Evolutionary conservation across 164 flowering plant species (phyloP).

Genomic region (Magnolia kwangsiensis): DNA sequence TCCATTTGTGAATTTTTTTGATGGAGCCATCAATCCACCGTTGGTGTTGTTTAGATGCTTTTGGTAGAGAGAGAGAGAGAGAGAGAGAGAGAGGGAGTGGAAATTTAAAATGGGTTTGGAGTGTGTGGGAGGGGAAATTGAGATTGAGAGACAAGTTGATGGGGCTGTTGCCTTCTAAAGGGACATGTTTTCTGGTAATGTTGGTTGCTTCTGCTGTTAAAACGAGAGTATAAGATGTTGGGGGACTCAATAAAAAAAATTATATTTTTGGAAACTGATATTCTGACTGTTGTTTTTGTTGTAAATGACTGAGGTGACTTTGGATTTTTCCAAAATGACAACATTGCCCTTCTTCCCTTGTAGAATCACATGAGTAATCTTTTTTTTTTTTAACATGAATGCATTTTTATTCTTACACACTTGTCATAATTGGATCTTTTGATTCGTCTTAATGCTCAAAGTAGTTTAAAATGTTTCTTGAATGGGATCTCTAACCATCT

Average conservation of each 20-base stretch:
- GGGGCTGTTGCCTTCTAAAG: constrained; percentile 16
- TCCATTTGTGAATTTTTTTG: constrained; percentile 17
- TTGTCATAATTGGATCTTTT: too few species aligned
- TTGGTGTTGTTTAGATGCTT: not conserved
- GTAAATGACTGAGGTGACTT: constrained; percentile 15
- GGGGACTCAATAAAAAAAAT: not conserved
- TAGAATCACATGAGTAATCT: not conserved
- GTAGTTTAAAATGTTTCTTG: too few species aligned
- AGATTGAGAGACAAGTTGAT: constrained; percentile 18
- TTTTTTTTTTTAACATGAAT: too few species aligned
- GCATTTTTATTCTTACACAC: too few species aligned
- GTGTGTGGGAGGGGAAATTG: not conserved
- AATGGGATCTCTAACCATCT: too few species aligned
- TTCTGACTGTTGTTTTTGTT: constrained; percentile 11
- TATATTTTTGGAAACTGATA: constrained; percentile 22
- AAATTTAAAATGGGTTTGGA: not conserved
- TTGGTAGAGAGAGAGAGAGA: not conserved
- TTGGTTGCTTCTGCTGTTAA: constrained; percentile 13
- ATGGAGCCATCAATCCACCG: constrained; percentile 26
- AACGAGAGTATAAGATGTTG: constrained; percentile 6
- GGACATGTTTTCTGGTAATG: constrained; percentile 25
- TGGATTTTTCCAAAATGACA: not conserved
- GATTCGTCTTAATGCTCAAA: too few species aligned
- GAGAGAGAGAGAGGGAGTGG: not conserved
- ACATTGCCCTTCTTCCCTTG: not conserved